Base-by-base conservation (phyloP, 208 protist species). In the Trypanosoma theileri region DNA sequence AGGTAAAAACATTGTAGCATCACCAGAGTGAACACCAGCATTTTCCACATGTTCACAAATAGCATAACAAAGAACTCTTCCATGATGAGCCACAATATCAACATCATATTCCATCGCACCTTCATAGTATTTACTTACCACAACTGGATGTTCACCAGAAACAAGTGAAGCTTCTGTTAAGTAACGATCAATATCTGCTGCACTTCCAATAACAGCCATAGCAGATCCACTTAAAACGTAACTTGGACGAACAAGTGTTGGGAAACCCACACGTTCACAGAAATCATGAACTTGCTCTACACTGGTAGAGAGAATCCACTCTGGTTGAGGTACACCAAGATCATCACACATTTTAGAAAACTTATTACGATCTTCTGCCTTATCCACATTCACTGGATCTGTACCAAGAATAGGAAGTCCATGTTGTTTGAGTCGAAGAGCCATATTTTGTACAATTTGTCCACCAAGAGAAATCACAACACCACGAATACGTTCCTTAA, bases 11-110 rank as follows among this genome's bases (percentile, higher is more conserved):
- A 98, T 95, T 19, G 97, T 98, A 4, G 98, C 98, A 72, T 99
- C 98, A 19, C 98, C 98, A 21, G 92, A 98, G 86, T 99, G 98
- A 71, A 98, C 96, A 71, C 98, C 98, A 54, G 98, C 98, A 77
- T 99, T 98, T 82, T 99, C 98, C 13, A 99, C 86, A 84, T 99
- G 98, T 84, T 99, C 98, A 72, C 94, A 98, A 58, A 99, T 98
- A 48, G 98, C 97, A 73, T 98, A 98, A 61, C 96, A 92, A 16
- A 99, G 76, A 54, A 99, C 82, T 46, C 88, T 67, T 48, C 98
- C 98, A 67, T 99, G 87, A 63, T 93, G 77, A n/a, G 98, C 98
- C 17, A 99, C 98, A 59, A 98, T 98, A 79, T 99, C 98, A 50
- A 99, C 89, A 77, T 99, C 98, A 79, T 99, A 98, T 87, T 99